Evolutionary conservation across 768 basidiomycete genomes (phyloP).

Genomic region (Hysterangium stoloniferum): DNA sequence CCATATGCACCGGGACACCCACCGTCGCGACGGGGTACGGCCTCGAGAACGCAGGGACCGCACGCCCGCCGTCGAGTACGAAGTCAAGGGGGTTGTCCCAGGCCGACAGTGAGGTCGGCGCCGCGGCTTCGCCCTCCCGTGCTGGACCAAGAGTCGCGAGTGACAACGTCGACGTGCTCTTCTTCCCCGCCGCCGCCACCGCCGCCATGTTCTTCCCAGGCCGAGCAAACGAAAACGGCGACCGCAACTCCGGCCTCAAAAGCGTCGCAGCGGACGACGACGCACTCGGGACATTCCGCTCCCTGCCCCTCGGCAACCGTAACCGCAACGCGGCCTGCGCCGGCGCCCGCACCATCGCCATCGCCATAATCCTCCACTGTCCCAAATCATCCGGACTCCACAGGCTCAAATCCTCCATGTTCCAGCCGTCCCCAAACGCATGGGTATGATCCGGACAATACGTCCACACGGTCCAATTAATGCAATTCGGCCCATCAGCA

Average conservation of each 20-base stretch:
- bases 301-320: not conserved
- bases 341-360: conserved; percentile 14
- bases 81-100: conserved; percentile 57
- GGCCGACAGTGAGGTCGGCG: conserved; percentile 18
- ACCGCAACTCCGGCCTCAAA: not conserved
- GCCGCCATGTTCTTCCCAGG: conserved; percentile 23
- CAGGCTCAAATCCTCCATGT: conserved; percentile 88
- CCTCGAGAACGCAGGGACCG: conserved; percentile 74
- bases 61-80: conserved; percentile 80
- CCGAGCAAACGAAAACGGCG: conserved; percentile 31
- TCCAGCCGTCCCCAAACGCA: conserved; percentile 94
- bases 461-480: conserved; percentile 85
- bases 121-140: conserved; percentile 20
- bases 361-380: conserved; percentile 9
- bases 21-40: conserved; percentile 76
- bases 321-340: conserved; percentile 9
- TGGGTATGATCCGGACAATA: conserved; percentile 80
- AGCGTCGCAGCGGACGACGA: conserved; percentile 6
- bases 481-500: conserved; percentile 63
- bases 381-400: conserved; percentile 74
- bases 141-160: conserved; percentile 24
- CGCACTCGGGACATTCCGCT: not conserved
- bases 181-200: conserved; percentile 15
- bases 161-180: conserved; percentile 29
- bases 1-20: conserved; percentile 55